phyloP scores from a whole-genome alignment of 73 alveolate species.

The Paramecium tetraurelia region DNA sequence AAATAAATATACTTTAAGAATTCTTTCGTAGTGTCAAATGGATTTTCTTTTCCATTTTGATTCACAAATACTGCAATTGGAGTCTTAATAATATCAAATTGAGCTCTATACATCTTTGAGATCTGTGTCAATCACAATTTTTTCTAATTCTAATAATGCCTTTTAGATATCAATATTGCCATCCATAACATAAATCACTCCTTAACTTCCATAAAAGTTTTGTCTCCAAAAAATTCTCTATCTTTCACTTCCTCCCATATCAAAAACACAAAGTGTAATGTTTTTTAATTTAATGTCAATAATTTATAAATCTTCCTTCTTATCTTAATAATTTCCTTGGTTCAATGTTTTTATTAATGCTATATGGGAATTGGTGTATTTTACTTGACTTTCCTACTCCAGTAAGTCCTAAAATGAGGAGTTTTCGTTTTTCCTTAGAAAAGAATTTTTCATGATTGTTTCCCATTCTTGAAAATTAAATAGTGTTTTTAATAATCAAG shows the following conservation, averaged over 20 bases:
- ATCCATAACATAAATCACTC: neutral
- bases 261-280: neutral
- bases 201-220: slow-evolving; percentile 23
- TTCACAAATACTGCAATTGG: slow-evolving; percentile 25
- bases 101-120: neutral
- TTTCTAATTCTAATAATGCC: neutral
- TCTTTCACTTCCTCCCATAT: slow-evolving; percentile 41
- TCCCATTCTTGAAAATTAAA: neutral
- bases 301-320: neutral
- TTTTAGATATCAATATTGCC: neutral
- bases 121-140: neutral
- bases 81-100: neutral
- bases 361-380: neutral
- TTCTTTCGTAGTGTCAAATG: neutral
- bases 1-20: neutral
- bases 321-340: neutral
- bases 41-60: neutral
- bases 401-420: neutral
- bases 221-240: slow-evolving; percentile 28
- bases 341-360: neutral
- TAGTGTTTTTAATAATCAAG: neutral
- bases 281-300: neutral
- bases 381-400: slow-evolving; percentile 21
- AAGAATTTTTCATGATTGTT: neutral
- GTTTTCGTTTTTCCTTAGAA: neutral